Base-by-base conservation (phyloP, 305 asterid species). In the Nicotiana rustica region DNA sequence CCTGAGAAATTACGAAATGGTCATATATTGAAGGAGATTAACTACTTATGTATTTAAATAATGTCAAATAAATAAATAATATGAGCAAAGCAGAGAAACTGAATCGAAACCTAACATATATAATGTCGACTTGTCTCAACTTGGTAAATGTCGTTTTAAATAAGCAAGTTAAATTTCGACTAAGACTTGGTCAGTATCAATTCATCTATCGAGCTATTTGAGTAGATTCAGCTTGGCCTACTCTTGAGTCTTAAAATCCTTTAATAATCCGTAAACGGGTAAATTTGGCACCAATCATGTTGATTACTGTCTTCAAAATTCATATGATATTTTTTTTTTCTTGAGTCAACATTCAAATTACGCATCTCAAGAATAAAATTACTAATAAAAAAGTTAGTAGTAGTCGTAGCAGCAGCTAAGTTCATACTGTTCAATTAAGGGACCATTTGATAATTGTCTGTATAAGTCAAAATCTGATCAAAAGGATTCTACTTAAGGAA, bases 321-420 rank as follows among this genome's bases (percentile, higher is more conserved):
- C 79, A 73, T 13, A 73, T 73, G 25, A 1, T 6, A 41, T 49
- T 13, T 6, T 19, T 3, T 67, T 69, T 70, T 71, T 21, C 36
- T 29, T 52, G 44, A 47, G 44, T 29, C 80, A 75, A 29, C 65
- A 75, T 29, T 75, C 80, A 52, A 75, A 52, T 8, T 25, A 49
- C 62, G 21, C 41, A 13, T 21, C 64, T 75, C 21, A 73, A 52
- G 64, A 49, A 75, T 25, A 52, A 25, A 49, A 14, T 7, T 3
- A 52, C 61, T 19, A 13, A 13, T 13, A 19, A 15, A 75, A 75
- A 47, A 29, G 29, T 52, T 13, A 21, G 10, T 21, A 1, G 14
- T 57, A 18, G 67, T 61, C 35, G 33, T 61, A 61, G 67, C 67
- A 19, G 15, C 8, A 71, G 79, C 17, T 52, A 52, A 52, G 47